Evolutionary conservation across 163 green algal genomes (phyloP), one percentile per base, ranked within the genome.

Genomic region (Chlorella variabilis): DNA sequence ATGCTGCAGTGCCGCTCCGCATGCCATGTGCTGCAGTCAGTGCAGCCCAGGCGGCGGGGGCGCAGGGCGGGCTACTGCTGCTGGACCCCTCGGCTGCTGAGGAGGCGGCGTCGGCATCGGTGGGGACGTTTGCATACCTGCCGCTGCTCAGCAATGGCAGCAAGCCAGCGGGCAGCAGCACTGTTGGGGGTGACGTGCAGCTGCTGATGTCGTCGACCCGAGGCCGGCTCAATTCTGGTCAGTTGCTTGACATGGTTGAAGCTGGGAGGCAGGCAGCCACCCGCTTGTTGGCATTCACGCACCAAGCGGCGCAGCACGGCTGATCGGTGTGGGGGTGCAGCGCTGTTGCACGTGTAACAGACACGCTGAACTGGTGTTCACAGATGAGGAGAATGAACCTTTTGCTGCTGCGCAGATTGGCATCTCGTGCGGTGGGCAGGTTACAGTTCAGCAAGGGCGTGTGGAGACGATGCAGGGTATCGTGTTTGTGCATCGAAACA

Each of bases 1-100:
- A 97, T 78, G 93, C 93, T 11, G 93, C 88, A 0, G 71, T 97
- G 18, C 89, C 93, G 1, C 85, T 97, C 84, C 71, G 71, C 54
- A 79, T 54, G 51, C 34, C 69, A 3, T 79, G 36, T 34, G 36
- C 71, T 23, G 71, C 71, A 0, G 54, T 79, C 23, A 41, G 36
- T 15, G 54, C 36, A 9, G 71, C 71, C 2, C 71, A 54, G 36
- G 34, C 42, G 36, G 54, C 71, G 3, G 45, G 25, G 6, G n/a
- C 13, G 1, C 51, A 54, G 3, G 54, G 48, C 45, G 48, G 51
- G 8, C 54, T 69, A 27, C 71, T 79, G 51, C 71, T 79, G 51
- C 71, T 79, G 34, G 71, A 79, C 71, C 71, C 71, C 34, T 42
- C 54, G 0, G 71, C 71, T 39, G 71, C 71, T 29, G 71, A 79